phyloP scores from a whole-genome alignment of 2,329 filamentous ascomycete species.

The Stachybotrys echinatus region DNA sequence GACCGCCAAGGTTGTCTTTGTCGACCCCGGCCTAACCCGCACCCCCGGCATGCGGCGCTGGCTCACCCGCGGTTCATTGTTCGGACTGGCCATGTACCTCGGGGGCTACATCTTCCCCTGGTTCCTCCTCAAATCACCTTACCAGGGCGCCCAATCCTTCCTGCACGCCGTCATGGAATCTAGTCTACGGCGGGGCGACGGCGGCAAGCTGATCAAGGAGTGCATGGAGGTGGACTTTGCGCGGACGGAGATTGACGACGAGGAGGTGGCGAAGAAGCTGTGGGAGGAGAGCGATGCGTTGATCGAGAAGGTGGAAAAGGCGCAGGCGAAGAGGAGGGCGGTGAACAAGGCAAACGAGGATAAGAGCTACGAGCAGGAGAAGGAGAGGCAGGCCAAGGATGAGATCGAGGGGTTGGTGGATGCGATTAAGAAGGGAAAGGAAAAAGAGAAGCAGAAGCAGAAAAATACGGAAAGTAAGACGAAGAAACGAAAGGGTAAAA shows the following conservation, averaged over 20 bases:
- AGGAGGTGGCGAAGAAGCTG: slow-evolving; percentile 73
- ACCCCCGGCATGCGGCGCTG: slow-evolving; percentile 86
- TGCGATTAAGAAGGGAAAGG: slow-evolving; percentile 38
- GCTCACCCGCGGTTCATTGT: slow-evolving; percentile 78
- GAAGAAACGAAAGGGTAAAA: slow-evolving; percentile 11
- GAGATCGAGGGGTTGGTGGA: slow-evolving; percentile 33
- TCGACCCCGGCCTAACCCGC: slow-evolving; percentile 79
- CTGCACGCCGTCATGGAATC: slow-evolving; percentile 82
- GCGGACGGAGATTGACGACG: slow-evolving; percentile 70
- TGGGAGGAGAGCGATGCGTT: slow-evolving; percentile 88
- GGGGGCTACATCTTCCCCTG: slow-evolving; percentile 76
- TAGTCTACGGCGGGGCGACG: slow-evolving; percentile 56
- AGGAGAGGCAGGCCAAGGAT: slow-evolving; percentile 16
- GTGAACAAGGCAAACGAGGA: slow-evolving; percentile 29
- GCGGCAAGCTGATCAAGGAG: slow-evolving; percentile 80
- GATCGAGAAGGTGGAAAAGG: slow-evolving; percentile 76
- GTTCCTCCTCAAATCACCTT: slow-evolving; percentile 79
- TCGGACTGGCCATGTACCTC: slow-evolving; percentile 73
- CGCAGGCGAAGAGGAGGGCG: slow-evolving; percentile 55
- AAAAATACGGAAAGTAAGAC: slow-evolving; percentile 11
- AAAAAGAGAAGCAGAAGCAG: slow-evolving; percentile 15
- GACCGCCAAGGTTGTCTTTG: slow-evolving; percentile 78
- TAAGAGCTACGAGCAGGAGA: slow-evolving; percentile 20
- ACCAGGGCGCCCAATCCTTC: slow-evolving; percentile 81
- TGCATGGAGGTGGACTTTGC: slow-evolving; percentile 71